Percentiles rank a stretch among this genome's conserved stretches.
Conservation (phyloP, 108 stramenopile species). For the Fragilaria crotonensis region DNA sequence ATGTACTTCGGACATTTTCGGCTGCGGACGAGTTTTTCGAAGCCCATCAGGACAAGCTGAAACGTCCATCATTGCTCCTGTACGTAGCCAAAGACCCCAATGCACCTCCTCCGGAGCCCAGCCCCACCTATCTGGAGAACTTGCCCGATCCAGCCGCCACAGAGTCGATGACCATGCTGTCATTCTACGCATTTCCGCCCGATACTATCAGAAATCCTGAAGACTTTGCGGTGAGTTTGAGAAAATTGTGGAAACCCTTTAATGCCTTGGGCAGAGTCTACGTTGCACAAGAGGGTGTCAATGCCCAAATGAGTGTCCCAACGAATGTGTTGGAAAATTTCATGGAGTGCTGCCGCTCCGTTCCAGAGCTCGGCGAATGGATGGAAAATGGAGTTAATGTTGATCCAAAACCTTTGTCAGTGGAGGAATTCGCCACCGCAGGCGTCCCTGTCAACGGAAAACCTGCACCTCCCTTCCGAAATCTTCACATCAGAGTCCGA, state of each 20-base stretch:
- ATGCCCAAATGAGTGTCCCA: slow-evolving; percentile 97
- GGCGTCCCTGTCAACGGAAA: slow-evolving; percentile 40
- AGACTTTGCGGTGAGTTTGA: slow-evolving; percentile 45
- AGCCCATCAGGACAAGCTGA: slow-evolving; percentile 23
- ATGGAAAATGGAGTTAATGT: slow-evolving; percentile 90
- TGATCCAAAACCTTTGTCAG: slow-evolving; percentile 61
- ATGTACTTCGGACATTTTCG: slow-evolving; percentile 56
- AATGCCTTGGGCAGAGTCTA: slow-evolving; percentile 88
- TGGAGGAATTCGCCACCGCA: slow-evolving; percentile 55
- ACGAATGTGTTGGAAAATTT: slow-evolving; percentile 70
- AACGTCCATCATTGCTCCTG: slow-evolving; percentile 68
- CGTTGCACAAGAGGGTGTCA: slow-evolving; percentile 91
- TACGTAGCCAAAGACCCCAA: slow-evolving; percentile 77
- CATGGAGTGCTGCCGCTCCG: slow-evolving; percentile 42
- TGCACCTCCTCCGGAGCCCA: slow-evolving; percentile 70
- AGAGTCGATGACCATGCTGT: slow-evolving; percentile 81
- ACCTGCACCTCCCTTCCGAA: slow-evolving; percentile 75
- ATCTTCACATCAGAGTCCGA: slow-evolving; percentile 84
- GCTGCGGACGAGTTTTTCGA: slow-evolving; percentile 60
- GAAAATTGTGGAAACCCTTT: slow-evolving; percentile 77
- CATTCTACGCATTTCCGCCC: slow-evolving; percentile 76
- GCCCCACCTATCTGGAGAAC: slow-evolving; percentile 52
- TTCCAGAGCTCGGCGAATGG: slow-evolving; percentile 60
- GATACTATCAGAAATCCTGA: slow-evolving; percentile 53
- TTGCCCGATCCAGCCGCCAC: slow-evolving; percentile 66